Evolutionary conservation across 139 green algal species (phyloP), one percentile per base, ranked within the genome.

Genomic region (Pedinophyceae sp.): DNA sequence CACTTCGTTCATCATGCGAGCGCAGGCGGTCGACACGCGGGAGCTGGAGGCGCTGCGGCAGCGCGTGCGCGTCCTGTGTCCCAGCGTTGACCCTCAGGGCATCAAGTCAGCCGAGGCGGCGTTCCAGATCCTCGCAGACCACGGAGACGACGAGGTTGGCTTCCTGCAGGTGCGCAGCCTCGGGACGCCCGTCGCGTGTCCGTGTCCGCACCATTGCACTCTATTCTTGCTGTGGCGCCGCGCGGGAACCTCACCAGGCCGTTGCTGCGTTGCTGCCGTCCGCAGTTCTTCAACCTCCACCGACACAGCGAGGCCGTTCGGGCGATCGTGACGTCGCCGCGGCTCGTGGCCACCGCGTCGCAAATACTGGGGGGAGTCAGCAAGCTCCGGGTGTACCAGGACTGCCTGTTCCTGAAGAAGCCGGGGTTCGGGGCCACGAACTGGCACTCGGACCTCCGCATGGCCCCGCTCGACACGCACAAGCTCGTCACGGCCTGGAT

Each of bases 391-490:
- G 48, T 84, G 23, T 84, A 80, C 55, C 69, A 76, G 62, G 63
- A 70, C 61, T 77, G 64, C 40, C 43, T 78, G 2, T 85, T 85
- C 53, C 27, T 74, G 0, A 85, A 85, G 62, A 52, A 75, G 39
- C 66, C 73, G 1, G 73, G 73, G 43, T 72, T 66, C 27, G 59
- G 47, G 1, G 59, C 60, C 17, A 85, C 76, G 29, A 78, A 80
- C 65, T 85, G 76, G 76, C 74, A 77, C 60, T 66, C 51, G 34
- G 76, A 81, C 60, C 29, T 70, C 23, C 64, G 62, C 48, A 80
- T 83, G 72, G 63, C 74, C 0, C 74, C 74, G 2, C 54, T 86
- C 10, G 78, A 86, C 72, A 80, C 72, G 34, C 83, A 83, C 60
- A 19, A 50, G 0, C 73, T 76, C 46, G 51, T 86, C 1, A 86